Conservation (phyloP, 2,329 filamentous ascomycete species). For the Ophiostoma populinum region DNA sequence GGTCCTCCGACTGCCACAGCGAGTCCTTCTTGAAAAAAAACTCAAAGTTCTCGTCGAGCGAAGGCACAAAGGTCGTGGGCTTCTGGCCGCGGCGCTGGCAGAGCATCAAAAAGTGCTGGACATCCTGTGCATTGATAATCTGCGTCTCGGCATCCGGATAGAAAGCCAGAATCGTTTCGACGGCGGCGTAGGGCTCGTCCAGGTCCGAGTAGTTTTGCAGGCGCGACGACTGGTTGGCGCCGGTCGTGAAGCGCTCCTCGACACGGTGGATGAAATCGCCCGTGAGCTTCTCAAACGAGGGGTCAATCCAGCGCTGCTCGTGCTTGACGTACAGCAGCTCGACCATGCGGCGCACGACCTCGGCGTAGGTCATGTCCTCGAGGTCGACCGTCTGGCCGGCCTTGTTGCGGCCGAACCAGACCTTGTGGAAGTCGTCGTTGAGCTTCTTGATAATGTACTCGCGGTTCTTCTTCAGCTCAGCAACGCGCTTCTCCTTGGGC, state of each 20-base stretch:
- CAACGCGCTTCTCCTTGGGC: conserved; percentile 82
- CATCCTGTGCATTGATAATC: conserved; percentile 95
- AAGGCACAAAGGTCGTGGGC: conserved; percentile 87
- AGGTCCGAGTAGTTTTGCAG: conserved; percentile 86
- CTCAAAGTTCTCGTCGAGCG: conserved; percentile 94
- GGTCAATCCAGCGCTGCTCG: conserved; percentile 80
- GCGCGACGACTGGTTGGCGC: conserved; percentile 53
- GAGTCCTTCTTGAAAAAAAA: conserved; percentile 99
- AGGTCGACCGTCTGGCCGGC: conserved; percentile 67
- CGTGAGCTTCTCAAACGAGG: conserved; percentile 63
- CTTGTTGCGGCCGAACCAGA: conserved; percentile 84
- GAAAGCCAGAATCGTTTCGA: conserved; percentile 61
- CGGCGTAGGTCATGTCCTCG: conserved; percentile 89
- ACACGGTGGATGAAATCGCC: conserved; percentile 94
- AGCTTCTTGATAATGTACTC: conserved; percentile 90
- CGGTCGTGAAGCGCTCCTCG: conserved; percentile 84
- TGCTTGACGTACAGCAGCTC: conserved; percentile 86
- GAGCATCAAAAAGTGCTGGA: conserved; percentile 87
- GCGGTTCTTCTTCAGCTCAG: conserved; percentile 74
- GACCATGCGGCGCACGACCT: conserved; percentile 73
- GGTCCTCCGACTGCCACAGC: conserved; percentile 94
- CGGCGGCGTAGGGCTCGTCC: conserved; percentile 57
- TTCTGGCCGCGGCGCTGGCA: conserved; percentile 89
- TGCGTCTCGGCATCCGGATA: conserved; percentile 81
- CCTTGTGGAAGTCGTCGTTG: conserved; percentile 92